Evolutionary conservation across 306 rosid species (phyloP).

Genomic region (Clitoria ternatea): DNA sequence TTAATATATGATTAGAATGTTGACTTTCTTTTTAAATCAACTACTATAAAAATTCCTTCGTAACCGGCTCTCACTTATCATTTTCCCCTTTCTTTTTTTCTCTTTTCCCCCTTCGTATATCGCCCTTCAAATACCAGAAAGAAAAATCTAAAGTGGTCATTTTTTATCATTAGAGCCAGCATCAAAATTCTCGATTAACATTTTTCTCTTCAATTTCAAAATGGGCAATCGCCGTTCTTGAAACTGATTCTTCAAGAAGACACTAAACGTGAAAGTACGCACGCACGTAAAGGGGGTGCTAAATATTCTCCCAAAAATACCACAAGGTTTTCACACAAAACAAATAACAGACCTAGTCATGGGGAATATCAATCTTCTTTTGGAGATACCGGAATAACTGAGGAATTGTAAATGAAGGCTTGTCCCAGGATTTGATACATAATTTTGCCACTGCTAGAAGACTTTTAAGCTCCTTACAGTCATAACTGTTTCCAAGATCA

Average conservation of each 20-base stretch:
- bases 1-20: no score
- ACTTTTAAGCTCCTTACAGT: slow-evolving; percentile 62
- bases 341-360: slow-evolving; percentile 7
- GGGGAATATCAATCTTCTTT: slow-evolving; percentile 47
- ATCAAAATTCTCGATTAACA: neutral
- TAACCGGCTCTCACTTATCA: no score
- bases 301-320: slow-evolving; percentile 24
- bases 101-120: no score
- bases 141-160: no score
- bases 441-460: slow-evolving; percentile 83
- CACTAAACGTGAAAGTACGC: slow-evolving; percentile 1
- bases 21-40: no score
- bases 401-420: slow-evolving; percentile 59
- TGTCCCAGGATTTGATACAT: slow-evolving; percentile 67
- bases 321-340: neutral
- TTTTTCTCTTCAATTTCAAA: neutral
- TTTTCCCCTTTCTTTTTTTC: no score
- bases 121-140: no score
- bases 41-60: no score
- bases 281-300: slow-evolving; percentile 21
- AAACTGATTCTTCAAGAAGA: slow-evolving; percentile 10
- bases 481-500: slow-evolving; percentile 69
- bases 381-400: slow-evolving; percentile 76
- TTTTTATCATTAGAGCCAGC: neutral
- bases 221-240: neutral